A percentile compares a stretch with the other conserved stretches of the same genome.
These are phyloP conservation scores for Penicillium daleae DNA, from an alignment of 495 filamentous ascomycete species.

Conservation along the genomic window DNA sequence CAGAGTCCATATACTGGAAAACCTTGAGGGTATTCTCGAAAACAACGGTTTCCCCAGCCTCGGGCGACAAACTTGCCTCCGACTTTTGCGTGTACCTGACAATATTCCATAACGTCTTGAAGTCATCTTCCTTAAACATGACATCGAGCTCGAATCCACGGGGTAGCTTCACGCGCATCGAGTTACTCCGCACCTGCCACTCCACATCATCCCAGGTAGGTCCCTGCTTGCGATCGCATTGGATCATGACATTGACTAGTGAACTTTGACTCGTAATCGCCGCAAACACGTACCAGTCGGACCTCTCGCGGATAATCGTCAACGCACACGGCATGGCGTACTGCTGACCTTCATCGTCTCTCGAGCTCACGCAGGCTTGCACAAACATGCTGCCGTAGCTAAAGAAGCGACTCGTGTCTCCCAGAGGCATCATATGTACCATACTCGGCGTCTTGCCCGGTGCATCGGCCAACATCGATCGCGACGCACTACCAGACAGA, in stretches of 20 bases:
- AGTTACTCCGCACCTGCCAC: constrained; percentile 67
- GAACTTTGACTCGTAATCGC: constrained; percentile 77
- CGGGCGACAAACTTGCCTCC: constrained; percentile 65
- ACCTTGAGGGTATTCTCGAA: constrained; percentile 66
- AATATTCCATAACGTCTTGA: constrained; percentile 75
- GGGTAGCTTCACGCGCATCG: constrained; percentile 66
- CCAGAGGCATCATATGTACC: constrained; percentile 70
- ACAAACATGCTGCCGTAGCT: constrained; percentile 75
- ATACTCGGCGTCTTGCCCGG: constrained; percentile 48
- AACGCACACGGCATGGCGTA: constrained; percentile 72
- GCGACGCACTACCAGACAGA: constrained; percentile 62
- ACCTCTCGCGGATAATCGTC: constrained; percentile 69
- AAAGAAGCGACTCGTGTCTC: constrained; percentile 70
- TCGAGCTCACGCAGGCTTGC: constrained; percentile 67
- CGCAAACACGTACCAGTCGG: constrained; percentile 66
- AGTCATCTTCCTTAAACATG: constrained; percentile 72
- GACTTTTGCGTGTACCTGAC: constrained; percentile 78
- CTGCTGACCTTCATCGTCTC: constrained; percentile 63
- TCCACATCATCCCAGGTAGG: constrained; percentile 78
- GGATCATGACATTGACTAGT: constrained; percentile 73
- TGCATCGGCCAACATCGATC: constrained; percentile 48
- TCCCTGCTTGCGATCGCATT: constrained; percentile 65
- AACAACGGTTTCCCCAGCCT: constrained; percentile 65
- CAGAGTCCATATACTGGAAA: constrained; percentile 77
- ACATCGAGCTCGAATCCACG: constrained; percentile 70